Evolutionary conservation across 148 eudicot genomes (phyloP), one percentile per base, ranked within the genome.

Genomic region (Gaultheria prostrata): DNA sequence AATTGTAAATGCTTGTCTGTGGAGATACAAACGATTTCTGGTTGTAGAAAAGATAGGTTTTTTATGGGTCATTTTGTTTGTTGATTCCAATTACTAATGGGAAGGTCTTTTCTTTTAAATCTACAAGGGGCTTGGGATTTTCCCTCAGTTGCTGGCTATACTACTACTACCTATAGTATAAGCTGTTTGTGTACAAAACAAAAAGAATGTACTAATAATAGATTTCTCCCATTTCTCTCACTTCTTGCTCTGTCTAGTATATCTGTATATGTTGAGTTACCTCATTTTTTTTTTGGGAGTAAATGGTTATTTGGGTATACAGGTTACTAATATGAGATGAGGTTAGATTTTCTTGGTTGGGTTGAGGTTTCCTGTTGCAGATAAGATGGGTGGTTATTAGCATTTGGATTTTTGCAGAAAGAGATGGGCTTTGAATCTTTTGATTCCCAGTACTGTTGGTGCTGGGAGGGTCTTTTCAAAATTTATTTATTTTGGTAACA

Each of bases 21-120:
- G 21, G 18, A 11, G 78, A 21, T n/a, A 43, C 2, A 12, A 39
- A 15, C 24, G 72, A 80, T 71, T 32, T 24, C 30, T 21, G 32
- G 80, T 53, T 46, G 48, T 3, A 24, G 18, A 13, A 82, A 56
- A 73, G 69, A 26, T 65, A 49, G 83, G 10, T 72, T 79, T 32
- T 78, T 50, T 59, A 76, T 20, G 45, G 50, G 56, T 33, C 33
- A 35, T 56, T 46, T 76, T 3, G 80, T 74, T 24, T 28, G 48
- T 77, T 46, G 51, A 21, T 45, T 7, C 70, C 33, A 14, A 50
- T 51, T 11, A 65, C 82, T 77, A 76, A 9, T 49, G 50, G 53
- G 76, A 54, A 13, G 70, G 82, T 79, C 78, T 79, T 79, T 79
- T 84, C 82, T 78, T 8, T 26, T 61, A 70, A 51, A 54, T 79